A percentile compares a stretch with the other conserved stretches of the same genome.
Evolutionary conservation across 2,329 filamentous ascomycete genomes (phyloP).

Genomic region (Blastomyces emzantsi): DNA sequence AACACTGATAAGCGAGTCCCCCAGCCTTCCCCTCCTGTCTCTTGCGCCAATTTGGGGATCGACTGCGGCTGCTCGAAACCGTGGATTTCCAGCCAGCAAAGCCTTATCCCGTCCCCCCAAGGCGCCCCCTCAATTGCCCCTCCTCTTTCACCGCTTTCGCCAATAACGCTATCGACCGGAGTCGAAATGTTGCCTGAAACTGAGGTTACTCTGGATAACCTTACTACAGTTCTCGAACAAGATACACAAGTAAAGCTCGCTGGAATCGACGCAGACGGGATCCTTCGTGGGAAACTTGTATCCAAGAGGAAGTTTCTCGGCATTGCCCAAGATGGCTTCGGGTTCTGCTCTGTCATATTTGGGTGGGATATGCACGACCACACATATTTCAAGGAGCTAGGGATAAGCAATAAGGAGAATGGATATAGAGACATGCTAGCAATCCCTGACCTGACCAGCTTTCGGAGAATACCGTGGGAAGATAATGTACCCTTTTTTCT

Average conservation of each 20-base stretch:
- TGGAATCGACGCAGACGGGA: slow-evolving; percentile 77
- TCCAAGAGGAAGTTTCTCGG: slow-evolving; percentile 90
- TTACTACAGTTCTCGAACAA: slow-evolving; percentile 57
- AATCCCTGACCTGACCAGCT: slow-evolving; percentile 66
- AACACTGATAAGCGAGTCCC: neutral
- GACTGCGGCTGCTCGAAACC: neutral
- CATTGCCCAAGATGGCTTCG: slow-evolving; percentile 70
- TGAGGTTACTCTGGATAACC: slow-evolving; percentile 48
- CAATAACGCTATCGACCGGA: neutral
- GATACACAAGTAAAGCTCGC: slow-evolving; percentile 80
- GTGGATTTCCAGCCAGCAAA: neutral
- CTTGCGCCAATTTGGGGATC: neutral
- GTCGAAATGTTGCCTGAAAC: slow-evolving; percentile 8
- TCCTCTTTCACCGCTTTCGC: neutral
- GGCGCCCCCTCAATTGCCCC: neutral
- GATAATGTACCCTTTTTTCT: slow-evolving; percentile 77
- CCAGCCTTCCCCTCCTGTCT: neutral
- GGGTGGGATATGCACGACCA: slow-evolving; percentile 97
- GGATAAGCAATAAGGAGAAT: slow-evolving; percentile 82
- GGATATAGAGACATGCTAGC: slow-evolving; percentile 82
- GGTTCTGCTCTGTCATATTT: slow-evolving; percentile 90
- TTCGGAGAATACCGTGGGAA: slow-evolving; percentile 85
- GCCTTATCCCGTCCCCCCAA: neutral
- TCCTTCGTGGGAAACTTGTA: slow-evolving; percentile 80
- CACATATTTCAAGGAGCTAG: slow-evolving; percentile 77